Evolutionary conservation across 371 early-diverging fungal species (phyloP), one percentile per base, ranked within the genome.

Genomic region (Mortierella sp.): DNA sequence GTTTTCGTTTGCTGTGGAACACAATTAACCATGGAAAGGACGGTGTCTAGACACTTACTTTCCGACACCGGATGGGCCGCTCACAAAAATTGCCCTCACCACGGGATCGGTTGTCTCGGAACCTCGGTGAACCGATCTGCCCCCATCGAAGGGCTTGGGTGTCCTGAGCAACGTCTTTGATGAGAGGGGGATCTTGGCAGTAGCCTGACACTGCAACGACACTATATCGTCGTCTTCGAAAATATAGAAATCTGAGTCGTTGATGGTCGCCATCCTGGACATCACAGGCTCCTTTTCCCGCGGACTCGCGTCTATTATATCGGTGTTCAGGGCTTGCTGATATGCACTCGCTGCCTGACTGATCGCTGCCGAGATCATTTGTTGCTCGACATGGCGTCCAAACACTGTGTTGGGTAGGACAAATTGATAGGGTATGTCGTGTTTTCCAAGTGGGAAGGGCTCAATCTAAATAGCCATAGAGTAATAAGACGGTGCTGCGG

Each of bases 391-490:
- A 5, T 60, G 48, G 4, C 86, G 75, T 12, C 87, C 87, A 60
- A 86, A 87, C 23, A 86, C 79, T 1, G 80, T 78, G 28, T 78
- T 86, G 0, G 87, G 87, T 11, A 87, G 53, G 1, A 84, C 82
- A 41, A 87, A 87, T 6, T 85, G 81, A 43, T 81, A 82, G 0
- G 85, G 84, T 32, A 86, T 78, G 47, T 87, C 87, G 34, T 78
- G 72, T 56, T 70, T 58, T 1, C 87, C 87, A 4, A 87, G 64
- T n/a, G 72, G 63, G 53, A 87, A 87, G 24, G 81, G 55, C 4
- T 73, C 57, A 46, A 83, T 78, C 60, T 78, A 50, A 37, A 17
- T 14, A 49, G 17, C 46, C 7, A 23, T 41, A 6, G 8, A 32
- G 39, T 8, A 17, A 2, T 6, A 1, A 26, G 24, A 31, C 5